phyloP scores from a whole-genome alignment of 805 yeast species.

The Metschnikowia hibisci region DNA sequence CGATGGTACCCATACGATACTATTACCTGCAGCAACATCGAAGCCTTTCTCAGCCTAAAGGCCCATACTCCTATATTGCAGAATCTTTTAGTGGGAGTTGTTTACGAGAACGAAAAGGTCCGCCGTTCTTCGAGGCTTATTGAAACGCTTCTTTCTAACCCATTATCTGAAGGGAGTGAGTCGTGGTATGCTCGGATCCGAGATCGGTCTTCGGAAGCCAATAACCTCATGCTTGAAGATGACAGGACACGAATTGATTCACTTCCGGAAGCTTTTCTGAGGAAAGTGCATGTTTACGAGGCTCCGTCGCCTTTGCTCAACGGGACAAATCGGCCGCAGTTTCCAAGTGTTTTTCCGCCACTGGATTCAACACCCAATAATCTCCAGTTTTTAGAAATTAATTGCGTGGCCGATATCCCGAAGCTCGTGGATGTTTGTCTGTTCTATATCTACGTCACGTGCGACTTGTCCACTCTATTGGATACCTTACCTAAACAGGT shows the following conservation, averaged over 20 bases:
- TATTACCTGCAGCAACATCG: slow-evolving; percentile 18
- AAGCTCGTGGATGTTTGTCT: slow-evolving; percentile 19
- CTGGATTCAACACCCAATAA: slow-evolving; percentile 12
- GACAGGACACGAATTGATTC: neutral
- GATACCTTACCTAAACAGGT: slow-evolving; percentile 14
- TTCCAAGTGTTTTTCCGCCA: slow-evolving; percentile 10
- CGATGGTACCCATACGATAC: slow-evolving; percentile 21
- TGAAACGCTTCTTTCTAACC: slow-evolving; percentile 38
- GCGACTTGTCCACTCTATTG: slow-evolving; percentile 16
- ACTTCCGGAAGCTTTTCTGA: slow-evolving; percentile 11
- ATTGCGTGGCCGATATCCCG: slow-evolving; percentile 13
- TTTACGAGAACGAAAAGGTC: slow-evolving; percentile 26
- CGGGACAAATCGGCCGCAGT: slow-evolving; percentile 24
- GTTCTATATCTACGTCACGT: slow-evolving; percentile 22
- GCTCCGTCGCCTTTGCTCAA: slow-evolving; percentile 32
- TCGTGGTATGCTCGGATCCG: slow-evolving; percentile 30
- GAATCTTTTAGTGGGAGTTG: slow-evolving; percentile 29
- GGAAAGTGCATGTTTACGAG: slow-evolving; percentile 9
- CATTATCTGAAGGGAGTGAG: slow-evolving; percentile 30
- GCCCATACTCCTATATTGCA: slow-evolving; percentile 9
- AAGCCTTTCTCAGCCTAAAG: slow-evolving; percentile 11
- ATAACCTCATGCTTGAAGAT: slow-evolving; percentile 20
- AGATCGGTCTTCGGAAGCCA: slow-evolving; percentile 19
- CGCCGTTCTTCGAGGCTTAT: slow-evolving; percentile 26
- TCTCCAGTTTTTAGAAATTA: slow-evolving; percentile 23